Evolutionary conservation across 768 basidiomycete species (phyloP).

Genomic region (Asterophora lycoperdoides): DNA sequence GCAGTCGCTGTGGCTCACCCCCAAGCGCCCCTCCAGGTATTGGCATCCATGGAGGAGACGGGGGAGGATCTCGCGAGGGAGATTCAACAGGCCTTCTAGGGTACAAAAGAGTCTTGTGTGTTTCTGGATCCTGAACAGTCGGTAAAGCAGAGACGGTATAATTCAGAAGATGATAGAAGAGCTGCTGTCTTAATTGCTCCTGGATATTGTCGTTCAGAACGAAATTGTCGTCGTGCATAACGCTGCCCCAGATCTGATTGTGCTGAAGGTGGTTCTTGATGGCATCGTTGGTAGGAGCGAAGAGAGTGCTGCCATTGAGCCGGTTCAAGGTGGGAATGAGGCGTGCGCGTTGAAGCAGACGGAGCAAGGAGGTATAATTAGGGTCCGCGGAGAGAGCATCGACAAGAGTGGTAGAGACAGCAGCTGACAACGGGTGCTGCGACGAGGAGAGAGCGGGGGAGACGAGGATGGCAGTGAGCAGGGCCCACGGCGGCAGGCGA

Average conservation of each 20-base stretch:
- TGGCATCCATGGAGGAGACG: conserved; percentile 83
- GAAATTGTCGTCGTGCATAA: conserved; percentile 34
- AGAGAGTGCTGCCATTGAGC: conserved; percentile 79
- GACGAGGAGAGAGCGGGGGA: conserved; percentile 26
- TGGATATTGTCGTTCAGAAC: conserved; percentile 73
- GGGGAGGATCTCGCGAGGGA: conserved; percentile 66
- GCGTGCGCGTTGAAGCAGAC: conserved; percentile 75
- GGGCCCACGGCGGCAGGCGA: conserved; percentile 15
- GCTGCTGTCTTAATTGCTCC: conserved; percentile 79
- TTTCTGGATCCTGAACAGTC: conserved; percentile 33
- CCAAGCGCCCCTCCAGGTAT: conserved; percentile 78
- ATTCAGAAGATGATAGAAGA: conserved; percentile 94
- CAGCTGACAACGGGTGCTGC: conserved; percentile 28
- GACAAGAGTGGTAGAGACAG: conserved; percentile 58
- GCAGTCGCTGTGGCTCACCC: conserved; percentile 74
- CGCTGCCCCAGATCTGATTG: conserved; percentile 34
- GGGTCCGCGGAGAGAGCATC: conserved; percentile 72
- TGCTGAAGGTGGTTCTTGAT: conserved; percentile 46
- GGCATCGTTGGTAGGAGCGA: conserved; percentile 95
- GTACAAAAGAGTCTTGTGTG: conserved; percentile 63
- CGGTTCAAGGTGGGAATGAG: conserved; percentile 90
- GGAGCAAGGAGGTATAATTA: conserved; percentile 73
- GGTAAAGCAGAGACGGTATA: conserved; percentile 54
- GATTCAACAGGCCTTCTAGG: conserved; percentile 57
- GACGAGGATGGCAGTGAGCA: conserved; percentile 26